phyloP scores from a whole-genome alignment of 176 grass and related monocot species.

The Aechmea fasciata region DNA sequence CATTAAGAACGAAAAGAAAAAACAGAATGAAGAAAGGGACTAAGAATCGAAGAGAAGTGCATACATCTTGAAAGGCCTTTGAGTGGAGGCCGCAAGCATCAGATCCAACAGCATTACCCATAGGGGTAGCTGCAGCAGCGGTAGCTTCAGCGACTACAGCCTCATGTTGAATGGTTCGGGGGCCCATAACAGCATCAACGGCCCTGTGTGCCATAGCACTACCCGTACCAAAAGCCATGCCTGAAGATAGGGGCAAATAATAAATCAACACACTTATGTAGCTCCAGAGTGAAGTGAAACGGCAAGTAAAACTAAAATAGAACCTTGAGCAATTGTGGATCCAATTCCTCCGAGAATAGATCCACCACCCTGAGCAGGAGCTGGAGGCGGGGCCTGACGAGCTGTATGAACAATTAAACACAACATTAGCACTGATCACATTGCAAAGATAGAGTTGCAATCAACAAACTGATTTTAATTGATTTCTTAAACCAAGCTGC shows the following conservation, averaged over 20 bases:
- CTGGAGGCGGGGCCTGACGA: constrained; percentile 53
- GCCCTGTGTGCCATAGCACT: constrained; percentile 73
- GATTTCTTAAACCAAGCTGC: not conserved
- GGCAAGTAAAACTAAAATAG: not conserved
- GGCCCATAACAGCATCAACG: constrained; percentile 75
- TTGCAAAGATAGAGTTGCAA: not conserved
- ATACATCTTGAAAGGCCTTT: constrained; percentile 83
- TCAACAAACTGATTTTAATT: not conserved
- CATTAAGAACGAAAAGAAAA: too few species aligned
- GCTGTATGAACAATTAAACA: constrained; percentile 25
- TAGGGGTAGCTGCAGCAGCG: constrained; percentile 28
- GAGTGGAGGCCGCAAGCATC: constrained; percentile 51
- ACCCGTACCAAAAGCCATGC: constrained; percentile 80
- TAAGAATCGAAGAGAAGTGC: constrained; percentile 1
- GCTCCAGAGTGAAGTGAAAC: not conserved
- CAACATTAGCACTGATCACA: not conserved
- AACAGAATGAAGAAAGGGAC: not conserved
- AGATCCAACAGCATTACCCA: constrained; percentile 19
- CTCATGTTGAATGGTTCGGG: constrained; percentile 74
- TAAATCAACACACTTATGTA: not conserved
- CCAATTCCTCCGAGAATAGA: constrained; percentile 63
- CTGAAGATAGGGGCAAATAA: constrained; percentile 8
- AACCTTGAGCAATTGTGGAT: constrained; percentile 89
- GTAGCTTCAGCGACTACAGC: constrained; percentile 38
- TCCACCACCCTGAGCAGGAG: constrained; percentile 46